Evolutionary conservation across 2,329 filamentous ascomycete species (phyloP).

Genomic region (Penicillium sp.): DNA sequence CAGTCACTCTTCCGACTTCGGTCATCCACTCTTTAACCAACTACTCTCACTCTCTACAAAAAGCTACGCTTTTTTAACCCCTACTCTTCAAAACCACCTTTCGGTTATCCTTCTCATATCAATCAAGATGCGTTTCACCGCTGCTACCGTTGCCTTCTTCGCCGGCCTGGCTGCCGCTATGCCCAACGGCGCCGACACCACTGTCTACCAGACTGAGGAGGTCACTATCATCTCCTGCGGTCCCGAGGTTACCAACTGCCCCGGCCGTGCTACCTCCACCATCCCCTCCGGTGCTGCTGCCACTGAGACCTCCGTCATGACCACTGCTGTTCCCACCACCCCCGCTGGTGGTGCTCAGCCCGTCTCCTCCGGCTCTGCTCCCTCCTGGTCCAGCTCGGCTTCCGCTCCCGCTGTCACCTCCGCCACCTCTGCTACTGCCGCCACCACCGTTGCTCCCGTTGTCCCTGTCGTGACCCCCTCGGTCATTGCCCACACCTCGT

Average conservation of each 20-base stretch:
- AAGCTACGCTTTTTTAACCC: constrained; percentile 29
- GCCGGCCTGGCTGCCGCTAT: constrained; percentile 41
- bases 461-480: constrained; percentile 17
- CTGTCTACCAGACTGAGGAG: constrained; percentile 59
- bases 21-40: constrained; percentile 45
- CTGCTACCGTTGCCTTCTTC: constrained; percentile 42
- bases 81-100: constrained; percentile 30
- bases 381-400: constrained; percentile 17
- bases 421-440: constrained; percentile 3
- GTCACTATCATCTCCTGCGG: constrained; percentile 63
- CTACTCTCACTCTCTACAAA: constrained; percentile 30
- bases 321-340: constrained; percentile 19
- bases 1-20: constrained; percentile 42
- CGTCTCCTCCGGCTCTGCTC: constrained; percentile 11
- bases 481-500: constrained; percentile 29
- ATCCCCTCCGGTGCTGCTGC: constrained; percentile 10
- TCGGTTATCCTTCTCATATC: constrained; percentile 29
- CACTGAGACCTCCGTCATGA: neutral
- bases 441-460: constrained; percentile 10
- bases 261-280: constrained; percentile 25
- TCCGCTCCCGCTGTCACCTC: constrained; percentile 7
- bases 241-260: constrained; percentile 61
- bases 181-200: constrained; percentile 36
- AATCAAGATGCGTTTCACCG: constrained; percentile 47
- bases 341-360: constrained; percentile 16